Evolutionary conservation across 306 rosid genomes (phyloP).

Genomic region (Acacia acuminata): DNA sequence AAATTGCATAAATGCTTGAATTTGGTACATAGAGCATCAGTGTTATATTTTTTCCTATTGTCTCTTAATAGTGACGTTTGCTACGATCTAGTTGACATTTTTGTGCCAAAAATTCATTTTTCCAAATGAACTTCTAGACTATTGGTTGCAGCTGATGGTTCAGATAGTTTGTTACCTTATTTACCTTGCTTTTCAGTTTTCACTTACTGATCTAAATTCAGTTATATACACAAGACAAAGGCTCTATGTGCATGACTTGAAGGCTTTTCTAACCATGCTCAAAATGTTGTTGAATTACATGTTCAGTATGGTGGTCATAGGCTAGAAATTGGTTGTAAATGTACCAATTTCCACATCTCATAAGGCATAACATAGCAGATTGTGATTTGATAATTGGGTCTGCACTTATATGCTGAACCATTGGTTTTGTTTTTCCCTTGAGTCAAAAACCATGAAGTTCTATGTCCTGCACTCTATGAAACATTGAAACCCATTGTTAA

Average conservation of each 20-base stretch:
- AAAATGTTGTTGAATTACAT: slow-evolving; percentile 62
- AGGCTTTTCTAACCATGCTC: slow-evolving; percentile 63
- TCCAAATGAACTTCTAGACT: not conserved
- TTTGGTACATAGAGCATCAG: not conserved
- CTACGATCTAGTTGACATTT: slow-evolving; percentile 23
- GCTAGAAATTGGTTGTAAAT: slow-evolving; percentile 18
- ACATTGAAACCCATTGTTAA: no score
- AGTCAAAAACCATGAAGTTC: no score
- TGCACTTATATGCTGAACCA: no score
- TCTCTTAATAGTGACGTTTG: slow-evolving; percentile 16
- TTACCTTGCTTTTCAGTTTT: slow-evolving; percentile 10
- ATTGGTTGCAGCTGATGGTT: slow-evolving; percentile 23
- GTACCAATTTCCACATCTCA: no score
- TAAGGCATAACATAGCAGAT: no score
- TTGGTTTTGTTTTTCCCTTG: no score
- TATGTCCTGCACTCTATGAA: no score
- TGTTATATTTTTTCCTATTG: slow-evolving; percentile 6
- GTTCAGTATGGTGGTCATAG: slow-evolving; percentile 95
- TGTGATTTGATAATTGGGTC: no score
- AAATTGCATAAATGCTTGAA: no score
- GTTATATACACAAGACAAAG: slow-evolving; percentile 64
- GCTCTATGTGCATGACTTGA: slow-evolving; percentile 66
- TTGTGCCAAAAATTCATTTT: not conserved
- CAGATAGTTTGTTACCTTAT: slow-evolving; percentile 19
- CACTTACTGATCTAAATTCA: slow-evolving; percentile 34